Conservation (phyloP, 129 eudicot species). For the Deinandra increscens region DNA sequence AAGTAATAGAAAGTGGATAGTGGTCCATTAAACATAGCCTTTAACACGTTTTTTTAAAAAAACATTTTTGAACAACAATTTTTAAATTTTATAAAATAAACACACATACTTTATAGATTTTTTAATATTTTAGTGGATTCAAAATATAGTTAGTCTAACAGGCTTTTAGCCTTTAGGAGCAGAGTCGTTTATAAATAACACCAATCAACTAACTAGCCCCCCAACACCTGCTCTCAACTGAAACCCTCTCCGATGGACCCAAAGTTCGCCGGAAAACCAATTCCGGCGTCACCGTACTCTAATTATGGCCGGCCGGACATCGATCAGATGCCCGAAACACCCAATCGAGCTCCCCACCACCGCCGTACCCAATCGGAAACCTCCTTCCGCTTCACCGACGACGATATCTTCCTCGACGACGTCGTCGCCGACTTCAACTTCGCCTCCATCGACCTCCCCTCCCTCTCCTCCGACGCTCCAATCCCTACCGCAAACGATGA, state of each 20-base stretch:
- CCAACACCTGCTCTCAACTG: no score
- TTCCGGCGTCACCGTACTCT: slow-evolving; percentile 11
- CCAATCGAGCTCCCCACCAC: slow-evolving; percentile 57
- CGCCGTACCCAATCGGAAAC: slow-evolving; percentile 92
- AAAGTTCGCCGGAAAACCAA: slow-evolving; percentile 50
- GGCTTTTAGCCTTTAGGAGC: no score
- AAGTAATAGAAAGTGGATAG: no score
- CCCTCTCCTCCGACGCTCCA: slow-evolving; percentile 26
- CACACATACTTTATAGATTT: no score
- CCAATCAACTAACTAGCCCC: no score
- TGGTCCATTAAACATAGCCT: no score
- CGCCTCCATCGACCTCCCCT: slow-evolving; percentile 41
- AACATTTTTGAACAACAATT: no score
- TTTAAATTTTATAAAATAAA: no score
- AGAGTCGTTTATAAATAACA: no score
- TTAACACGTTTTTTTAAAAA: no score
- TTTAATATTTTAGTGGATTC: no score
- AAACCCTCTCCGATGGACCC: slow-evolving; percentile 49
- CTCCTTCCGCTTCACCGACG: slow-evolving; percentile 68
- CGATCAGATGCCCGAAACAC: slow-evolving; percentile 59
- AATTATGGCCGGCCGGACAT: slow-evolving; percentile 19
- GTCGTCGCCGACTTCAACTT: slow-evolving; percentile 66
- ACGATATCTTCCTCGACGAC: slow-evolving; percentile 55
- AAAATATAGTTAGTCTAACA: no score
- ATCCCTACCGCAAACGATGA: slow-evolving; percentile 33